Evolutionary conservation across 1,284 basidiomycete genomes (phyloP).

Genomic region (Schizophyllum amplum): DNA sequence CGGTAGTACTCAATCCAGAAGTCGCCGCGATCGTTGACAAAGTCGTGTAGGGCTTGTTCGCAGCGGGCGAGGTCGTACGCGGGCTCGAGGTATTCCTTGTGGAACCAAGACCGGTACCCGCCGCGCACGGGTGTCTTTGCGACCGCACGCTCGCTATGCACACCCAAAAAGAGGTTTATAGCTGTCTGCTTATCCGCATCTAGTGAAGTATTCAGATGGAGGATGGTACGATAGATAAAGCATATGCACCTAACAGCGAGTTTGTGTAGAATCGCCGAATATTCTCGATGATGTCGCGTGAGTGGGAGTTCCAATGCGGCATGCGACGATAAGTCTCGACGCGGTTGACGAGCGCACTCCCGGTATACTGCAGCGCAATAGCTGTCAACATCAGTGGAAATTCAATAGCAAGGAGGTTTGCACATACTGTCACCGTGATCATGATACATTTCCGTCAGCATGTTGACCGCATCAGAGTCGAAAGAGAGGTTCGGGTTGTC

Average conservation of each 20-base stretch:
- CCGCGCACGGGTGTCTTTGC: conserved; percentile 40
- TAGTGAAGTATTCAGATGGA: conserved; percentile 20
- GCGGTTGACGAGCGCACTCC: conserved; percentile 92
- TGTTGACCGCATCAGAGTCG: conserved; percentile 93
- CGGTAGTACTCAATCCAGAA: conserved; percentile 92
- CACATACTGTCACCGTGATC: conserved; percentile 87
- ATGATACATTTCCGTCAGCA: conserved; percentile 99
- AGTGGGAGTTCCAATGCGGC: conserved; percentile 97
- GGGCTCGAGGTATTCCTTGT: conserved; percentile 58
- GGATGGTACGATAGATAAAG: not conserved
- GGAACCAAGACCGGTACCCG: conserved; percentile 81
- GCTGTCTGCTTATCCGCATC: conserved; percentile 98
- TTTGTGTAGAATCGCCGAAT: conserved; percentile 96
- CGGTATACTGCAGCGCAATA: conserved; percentile 94
- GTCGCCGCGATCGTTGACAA: conserved; percentile 53
- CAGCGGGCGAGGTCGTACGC: conserved; percentile 54
- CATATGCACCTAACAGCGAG: conserved; percentile 66
- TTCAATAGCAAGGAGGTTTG: not conserved
- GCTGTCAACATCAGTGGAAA: conserved; percentile 36
- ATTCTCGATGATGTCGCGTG: conserved; percentile 95
- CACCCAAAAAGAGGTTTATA: conserved; percentile 94
- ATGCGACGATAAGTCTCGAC: conserved; percentile 96
- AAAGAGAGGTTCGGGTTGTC: conserved; percentile 82
- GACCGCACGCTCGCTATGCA: conserved; percentile 50
- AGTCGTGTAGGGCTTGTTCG: conserved; percentile 43